phyloP scores from a whole-genome alignment of 2,329 filamentous ascomycete genomes.

The Pseudogymnoascus sp. region DNA sequence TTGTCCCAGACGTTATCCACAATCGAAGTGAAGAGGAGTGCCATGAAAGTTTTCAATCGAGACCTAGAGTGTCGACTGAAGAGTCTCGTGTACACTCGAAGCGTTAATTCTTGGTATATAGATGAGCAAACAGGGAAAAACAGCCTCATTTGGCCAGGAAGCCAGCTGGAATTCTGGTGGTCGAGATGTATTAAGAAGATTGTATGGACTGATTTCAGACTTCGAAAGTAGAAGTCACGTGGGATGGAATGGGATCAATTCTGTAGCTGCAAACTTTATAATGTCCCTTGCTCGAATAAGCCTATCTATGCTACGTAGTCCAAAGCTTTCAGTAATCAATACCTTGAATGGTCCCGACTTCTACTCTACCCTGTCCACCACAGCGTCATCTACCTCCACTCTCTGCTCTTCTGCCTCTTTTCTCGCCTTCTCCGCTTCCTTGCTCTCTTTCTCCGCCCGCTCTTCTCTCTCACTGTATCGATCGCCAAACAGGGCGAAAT shows the following conservation, averaged over 20 bases:
- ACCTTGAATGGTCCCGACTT: background rate
- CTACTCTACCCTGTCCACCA: background rate
- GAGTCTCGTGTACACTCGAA: background rate
- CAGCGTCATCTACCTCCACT: slow-evolving; percentile 58
- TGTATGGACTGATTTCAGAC: background rate
- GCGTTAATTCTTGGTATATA: background rate
- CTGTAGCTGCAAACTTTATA: slow-evolving; percentile 33
- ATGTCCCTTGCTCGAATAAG: background rate
- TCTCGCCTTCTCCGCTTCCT: slow-evolving; percentile 49
- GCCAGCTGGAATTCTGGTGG: background rate
- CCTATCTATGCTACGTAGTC: background rate
- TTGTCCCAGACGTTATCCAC: background rate
- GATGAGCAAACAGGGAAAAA: background rate
- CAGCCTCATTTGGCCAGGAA: background rate
- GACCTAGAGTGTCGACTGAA: background rate
- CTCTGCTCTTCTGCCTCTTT: slow-evolving; percentile 93
- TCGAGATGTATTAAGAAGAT: background rate
- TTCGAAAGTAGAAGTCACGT: background rate
- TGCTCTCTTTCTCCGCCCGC: slow-evolving; percentile 24
- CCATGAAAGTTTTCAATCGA: background rate
- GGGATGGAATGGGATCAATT: slow-evolving; percentile 53
- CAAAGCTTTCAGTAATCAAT: background rate
- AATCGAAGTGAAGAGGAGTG: background rate
- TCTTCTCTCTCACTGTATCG: slow-evolving; percentile 51
- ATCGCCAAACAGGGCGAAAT: slow-evolving; percentile 52